A percentile compares a stretch with the other conserved stretches of the same genome.
Conservation (phyloP, 2,329 filamentous ascomycete species). For the Aspergillus terreus region DNA sequence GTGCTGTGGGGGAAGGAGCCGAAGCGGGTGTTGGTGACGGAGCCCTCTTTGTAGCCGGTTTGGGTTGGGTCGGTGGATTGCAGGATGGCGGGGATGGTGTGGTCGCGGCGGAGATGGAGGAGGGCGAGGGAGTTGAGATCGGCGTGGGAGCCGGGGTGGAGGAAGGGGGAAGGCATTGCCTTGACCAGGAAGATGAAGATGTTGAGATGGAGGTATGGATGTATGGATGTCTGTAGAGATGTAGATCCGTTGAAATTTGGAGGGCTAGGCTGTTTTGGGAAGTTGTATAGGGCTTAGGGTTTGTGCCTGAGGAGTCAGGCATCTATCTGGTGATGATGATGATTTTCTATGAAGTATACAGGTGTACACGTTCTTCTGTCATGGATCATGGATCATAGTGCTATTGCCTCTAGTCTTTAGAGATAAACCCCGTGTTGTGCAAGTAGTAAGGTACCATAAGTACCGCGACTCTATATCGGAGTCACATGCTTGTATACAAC, state of each 20-base stretch:
- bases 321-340: background rate
- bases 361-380: background rate
- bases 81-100: conserved; percentile 71
- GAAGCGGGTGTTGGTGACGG: conserved; percentile 86
- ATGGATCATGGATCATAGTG: too few species aligned
- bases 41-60: conserved; percentile 71
- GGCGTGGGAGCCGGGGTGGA: conserved; percentile 64
- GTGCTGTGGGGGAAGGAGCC: conserved; percentile 84
- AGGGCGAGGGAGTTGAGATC: conserved; percentile 69
- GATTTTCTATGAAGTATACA: background rate
- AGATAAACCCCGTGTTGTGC: too few species aligned
- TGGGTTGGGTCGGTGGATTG: conserved; percentile 59
- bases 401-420: too few species aligned
- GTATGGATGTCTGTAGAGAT: background rate
- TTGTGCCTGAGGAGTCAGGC: background rate
- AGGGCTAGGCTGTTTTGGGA: conserved; percentile 1
- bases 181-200: background rate
- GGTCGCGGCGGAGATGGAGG: conserved; percentile 83
- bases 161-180: conserved; percentile 65
- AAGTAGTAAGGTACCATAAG: too few species aligned
- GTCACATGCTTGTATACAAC: background rate
- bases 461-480: background rate
- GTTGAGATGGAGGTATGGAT: background rate
- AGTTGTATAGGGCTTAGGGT: conserved; percentile 1
- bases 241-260: background rate